Base-by-base conservation (phyloP, 2,329 filamentous ascomycete species). In the Laburnicola sp. region DNA sequence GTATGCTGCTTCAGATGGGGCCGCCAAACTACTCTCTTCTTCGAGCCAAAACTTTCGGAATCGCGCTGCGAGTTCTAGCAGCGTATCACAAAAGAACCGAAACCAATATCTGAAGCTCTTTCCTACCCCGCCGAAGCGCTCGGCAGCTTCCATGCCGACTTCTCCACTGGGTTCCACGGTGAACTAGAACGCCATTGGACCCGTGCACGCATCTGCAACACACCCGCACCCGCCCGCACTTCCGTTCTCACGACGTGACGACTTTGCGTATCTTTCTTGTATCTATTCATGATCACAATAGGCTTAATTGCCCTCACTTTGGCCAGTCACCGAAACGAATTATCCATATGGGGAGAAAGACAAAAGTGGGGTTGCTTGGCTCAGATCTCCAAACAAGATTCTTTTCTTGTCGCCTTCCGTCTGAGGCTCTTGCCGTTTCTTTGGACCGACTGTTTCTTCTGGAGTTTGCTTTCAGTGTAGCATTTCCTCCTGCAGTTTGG, bases 31-130 rank as follows among this genome's bases (percentile, higher is more conserved):
- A 5, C 62, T 70, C n/a, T 43, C 54, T 3, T 44, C 54, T 27
- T 41, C 57, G 10, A 32, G 44, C 26, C 44, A 35, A 27, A 7
- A 42, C 4, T 40, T 2, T 30, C 51, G 2, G 51, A 54, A 10
- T 22, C 47, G 9, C 56, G 59, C 48, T 2, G 31, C 48, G 0
- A 64, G 58, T 45, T 21, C 50, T 28, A 63, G 68, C 22, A 63
- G 60, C 7, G 44, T 53, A 34, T 35, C 52, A n/a, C 57, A 56
- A 37, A 51, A 49, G 26, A 56, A 47, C 39, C 51, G 54, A 34
- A 59, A 51, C 38, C 58, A 58, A 28, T 60, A 65, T 48, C 54
- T 74, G 11, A 69, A 64, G 38, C 62, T 74, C 23, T 74, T 74
- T 32, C 71, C 71, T 3, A 51, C 62, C 38, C 69, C 71, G 43